Conservation (phyloP, 2,329 filamentous ascomycete genomes). For the Neopestalotiopsis sp. region DNA sequence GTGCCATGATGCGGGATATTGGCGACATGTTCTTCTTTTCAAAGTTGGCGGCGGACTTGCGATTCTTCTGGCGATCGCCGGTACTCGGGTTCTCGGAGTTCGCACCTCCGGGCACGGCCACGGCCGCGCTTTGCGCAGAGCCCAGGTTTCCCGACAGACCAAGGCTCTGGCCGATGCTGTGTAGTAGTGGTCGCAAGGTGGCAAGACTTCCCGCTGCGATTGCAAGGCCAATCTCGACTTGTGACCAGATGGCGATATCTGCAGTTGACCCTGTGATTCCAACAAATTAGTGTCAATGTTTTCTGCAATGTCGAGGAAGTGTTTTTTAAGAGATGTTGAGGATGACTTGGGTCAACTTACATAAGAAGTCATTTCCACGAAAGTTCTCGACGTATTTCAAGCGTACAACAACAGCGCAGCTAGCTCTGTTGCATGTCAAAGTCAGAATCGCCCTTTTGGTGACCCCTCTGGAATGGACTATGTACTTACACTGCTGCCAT, state of each 20-base stretch:
- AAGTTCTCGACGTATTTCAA: constrained; percentile 25
- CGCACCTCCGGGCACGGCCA: background rate
- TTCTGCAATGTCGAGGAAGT: background rate
- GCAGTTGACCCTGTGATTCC: constrained; percentile 20
- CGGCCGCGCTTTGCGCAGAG: background rate
- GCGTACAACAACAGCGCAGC: constrained; percentile 27
- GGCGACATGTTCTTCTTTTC: background rate
- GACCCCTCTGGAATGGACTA: background rate
- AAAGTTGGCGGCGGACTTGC: background rate
- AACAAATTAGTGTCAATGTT: background rate
- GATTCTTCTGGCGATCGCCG: background rate
- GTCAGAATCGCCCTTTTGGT: background rate
- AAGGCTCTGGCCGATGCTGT: background rate
- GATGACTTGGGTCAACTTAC: constrained; percentile 7
- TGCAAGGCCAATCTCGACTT: constrained; percentile 36
- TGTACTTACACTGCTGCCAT: constrained; percentile 47
- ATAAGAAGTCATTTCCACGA: constrained; percentile 26
- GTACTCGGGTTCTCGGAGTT: background rate
- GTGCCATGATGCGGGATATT: background rate
- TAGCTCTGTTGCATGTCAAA: constrained; percentile 21
- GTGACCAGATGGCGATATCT: constrained; percentile 37
- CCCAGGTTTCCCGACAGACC: background rate
- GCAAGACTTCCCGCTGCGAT: constrained; percentile 36
- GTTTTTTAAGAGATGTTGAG: background rate
- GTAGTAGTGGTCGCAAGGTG: constrained; percentile 34